Base-by-base conservation (phyloP, 2,329 filamentous ascomycete species). In the Onygenales sp. region DNA sequence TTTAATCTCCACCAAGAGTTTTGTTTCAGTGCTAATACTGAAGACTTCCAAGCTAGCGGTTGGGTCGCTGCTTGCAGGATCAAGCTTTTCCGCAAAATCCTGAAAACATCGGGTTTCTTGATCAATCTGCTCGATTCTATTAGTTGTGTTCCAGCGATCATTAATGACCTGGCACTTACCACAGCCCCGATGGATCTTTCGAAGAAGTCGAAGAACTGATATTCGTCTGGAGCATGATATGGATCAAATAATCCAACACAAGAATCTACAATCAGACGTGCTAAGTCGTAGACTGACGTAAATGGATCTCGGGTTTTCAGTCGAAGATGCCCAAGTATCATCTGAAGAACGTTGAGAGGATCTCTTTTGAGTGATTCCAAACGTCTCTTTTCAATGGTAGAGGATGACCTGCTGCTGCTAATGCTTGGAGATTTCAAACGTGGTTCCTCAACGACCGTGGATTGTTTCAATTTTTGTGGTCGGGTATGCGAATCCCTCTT, bases 191-290 rank as follows among this genome's bases (percentile, higher is more conserved):
- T 84, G 2, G 77, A 81, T 11, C 75, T 76, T 58, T 85, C 82
- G 56, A 86, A 86, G 78, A 85, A 85, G 56, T 85, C 82, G 1
- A 85, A 63, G 51, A 86, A 85, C 55, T 83, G 45, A 48, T 48
- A 48, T 17, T 48, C 45, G 21, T 48, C 45, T 11, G 80, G 77
- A 48, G 79, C 69, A 3, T 76, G 74, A 55, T 82, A 78, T 6
- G 80, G 74, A 59, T 84, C 81, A 58, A 84, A 85, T 36, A 80
- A 74, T 4, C 79, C 81, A 6, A 75, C 78, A 64, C 82, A 82
- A 42, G 82, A 73, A 54, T 75, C 74, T 2, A 80, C 80, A 56
- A 86, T 84, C 7, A 83, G 71, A 61, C 80, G 77, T 1, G 81
- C 81, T 11, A 86, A 70, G 53, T 85, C 82, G 58, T 84, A 82